phyloP scores from a whole-genome alignment of 768 basidiomycete species.

The Sutorius australiensis region DNA sequence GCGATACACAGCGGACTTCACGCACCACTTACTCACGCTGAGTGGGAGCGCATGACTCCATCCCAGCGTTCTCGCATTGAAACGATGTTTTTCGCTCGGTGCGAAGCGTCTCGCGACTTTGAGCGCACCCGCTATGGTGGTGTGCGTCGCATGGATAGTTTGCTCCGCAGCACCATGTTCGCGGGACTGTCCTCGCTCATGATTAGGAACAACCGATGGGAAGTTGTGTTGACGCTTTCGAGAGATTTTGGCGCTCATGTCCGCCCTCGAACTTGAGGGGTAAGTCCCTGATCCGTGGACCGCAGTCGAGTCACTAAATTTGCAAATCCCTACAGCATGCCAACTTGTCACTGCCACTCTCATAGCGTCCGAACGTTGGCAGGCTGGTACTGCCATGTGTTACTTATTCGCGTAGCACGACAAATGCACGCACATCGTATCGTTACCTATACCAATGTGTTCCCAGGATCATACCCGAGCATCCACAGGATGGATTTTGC shows the following conservation, averaged over 20 bases:
- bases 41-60: conserved; percentile 41
- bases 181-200: conserved; percentile 46
- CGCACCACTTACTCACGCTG: conserved; percentile 35
- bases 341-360: neutral
- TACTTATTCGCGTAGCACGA: neutral
- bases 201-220: conserved; percentile 37
- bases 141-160: conserved; percentile 46
- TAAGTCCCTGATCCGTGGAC: neutral
- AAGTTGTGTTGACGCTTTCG: conserved; percentile 43
- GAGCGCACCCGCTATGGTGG: conserved; percentile 36
- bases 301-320: neutral
- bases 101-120: conserved; percentile 37
- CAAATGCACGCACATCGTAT: neutral
- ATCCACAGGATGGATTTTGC: conserved; percentile 1
- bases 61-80: conserved; percentile 44
- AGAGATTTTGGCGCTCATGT: conserved; percentile 25
- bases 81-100: conserved; percentile 43
- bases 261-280: neutral
- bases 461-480: conserved; percentile 7
- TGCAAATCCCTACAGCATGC: conserved; percentile 4
- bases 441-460: conserved; percentile 9
- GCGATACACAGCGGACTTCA: conserved; percentile 42
- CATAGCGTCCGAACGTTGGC: conserved; percentile 1
- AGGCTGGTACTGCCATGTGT: conserved; percentile 11
- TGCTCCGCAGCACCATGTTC: conserved; percentile 47